A percentile compares a stretch with the other conserved stretches of the same genome.
Evolutionary conservation across 208 protist genomes (phyloP).

Genomic region (Leptomonas pyrrhocoris): DNA sequence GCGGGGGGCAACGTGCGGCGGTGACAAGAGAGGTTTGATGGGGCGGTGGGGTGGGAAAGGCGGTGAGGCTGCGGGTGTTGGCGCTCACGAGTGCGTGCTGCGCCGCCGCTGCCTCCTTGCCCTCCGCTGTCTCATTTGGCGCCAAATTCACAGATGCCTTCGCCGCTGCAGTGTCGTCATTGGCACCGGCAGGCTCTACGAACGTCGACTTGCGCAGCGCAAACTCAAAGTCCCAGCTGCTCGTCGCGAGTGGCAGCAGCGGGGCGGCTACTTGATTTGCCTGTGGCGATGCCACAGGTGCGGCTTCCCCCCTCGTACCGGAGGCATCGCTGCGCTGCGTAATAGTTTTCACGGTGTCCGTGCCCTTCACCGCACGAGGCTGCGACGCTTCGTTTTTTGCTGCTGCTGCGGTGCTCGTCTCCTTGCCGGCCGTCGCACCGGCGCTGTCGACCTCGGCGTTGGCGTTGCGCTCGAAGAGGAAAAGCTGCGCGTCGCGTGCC

Average conservation of each 20-base stretch:
- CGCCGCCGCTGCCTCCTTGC: not conserved
- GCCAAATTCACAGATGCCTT: not conserved
- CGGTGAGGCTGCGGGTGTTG: not conserved
- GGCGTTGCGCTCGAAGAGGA: slow-evolving; percentile 37
- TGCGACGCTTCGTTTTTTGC: not conserved
- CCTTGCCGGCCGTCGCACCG: not conserved
- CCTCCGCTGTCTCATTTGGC: too few species aligned
- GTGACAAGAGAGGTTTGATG: not conserved
- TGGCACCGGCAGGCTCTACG: not conserved
- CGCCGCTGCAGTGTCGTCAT: not conserved
- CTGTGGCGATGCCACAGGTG: not conserved
- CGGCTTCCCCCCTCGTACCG: not conserved
- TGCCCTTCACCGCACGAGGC: not conserved
- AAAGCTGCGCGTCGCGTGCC: slow-evolving; percentile 57
- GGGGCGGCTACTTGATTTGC: not conserved
- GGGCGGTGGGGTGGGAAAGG: not conserved
- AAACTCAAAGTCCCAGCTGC: slow-evolving; percentile 65
- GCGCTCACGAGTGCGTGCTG: not conserved
- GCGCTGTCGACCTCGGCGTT: not conserved
- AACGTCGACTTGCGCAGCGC: slow-evolving; percentile 45
- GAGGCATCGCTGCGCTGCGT: not conserved
- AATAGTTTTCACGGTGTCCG: not conserved
- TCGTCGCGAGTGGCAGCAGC: not conserved
- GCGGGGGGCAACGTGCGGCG: not conserved
- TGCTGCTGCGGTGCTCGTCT: not conserved